Percentiles rank a stretch among this genome's conserved stretches.
Conservation (phyloP, 1,284 basidiomycete genomes). For the Coniferiporia sulphurascens region DNA sequence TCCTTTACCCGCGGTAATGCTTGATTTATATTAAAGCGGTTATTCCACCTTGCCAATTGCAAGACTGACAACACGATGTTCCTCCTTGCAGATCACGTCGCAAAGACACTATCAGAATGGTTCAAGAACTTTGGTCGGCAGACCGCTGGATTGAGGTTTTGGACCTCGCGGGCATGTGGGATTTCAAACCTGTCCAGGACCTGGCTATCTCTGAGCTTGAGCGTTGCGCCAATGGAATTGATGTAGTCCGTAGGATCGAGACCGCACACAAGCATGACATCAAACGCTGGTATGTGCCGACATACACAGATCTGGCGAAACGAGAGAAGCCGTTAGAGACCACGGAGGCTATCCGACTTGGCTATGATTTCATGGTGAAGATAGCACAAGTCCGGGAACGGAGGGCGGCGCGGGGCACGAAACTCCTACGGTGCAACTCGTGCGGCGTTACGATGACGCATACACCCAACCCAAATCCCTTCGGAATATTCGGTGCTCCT, state of each 20-base stretch:
- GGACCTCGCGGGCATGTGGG: slow-evolving; percentile 8
- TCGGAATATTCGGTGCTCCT: too few species aligned
- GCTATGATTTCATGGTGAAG: slow-evolving; percentile 7
- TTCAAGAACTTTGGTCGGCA: neutral
- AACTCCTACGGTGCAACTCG: too few species aligned
- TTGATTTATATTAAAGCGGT: neutral
- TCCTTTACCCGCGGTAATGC: slow-evolving; percentile 6
- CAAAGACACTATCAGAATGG: neutral
- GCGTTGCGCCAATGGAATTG: neutral
- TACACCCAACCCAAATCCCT: too few species aligned
- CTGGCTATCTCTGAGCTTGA: neutral
- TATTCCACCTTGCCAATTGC: neutral
- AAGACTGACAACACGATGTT: too few species aligned
- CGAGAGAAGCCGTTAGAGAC: slow-evolving; percentile 24
- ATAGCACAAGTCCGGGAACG: slow-evolving; percentile 4
- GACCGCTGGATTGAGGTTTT: slow-evolving; percentile 1
- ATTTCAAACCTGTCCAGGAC: slow-evolving; percentile 1
- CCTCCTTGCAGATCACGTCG: neutral
- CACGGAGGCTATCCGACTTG: slow-evolving; percentile 24
- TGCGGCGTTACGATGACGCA: too few species aligned
- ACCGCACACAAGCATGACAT: slow-evolving; percentile 23
- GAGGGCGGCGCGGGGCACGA: neutral
- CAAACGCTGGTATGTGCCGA: slow-evolving; percentile 21
- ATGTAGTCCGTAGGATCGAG: neutral
- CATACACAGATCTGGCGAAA: slow-evolving; percentile 23